A percentile compares a stretch with the other conserved stretches of the same genome.
Conservation (phyloP, 2,329 filamentous ascomycete species). For the Cercospora zeae-maydis region DNA sequence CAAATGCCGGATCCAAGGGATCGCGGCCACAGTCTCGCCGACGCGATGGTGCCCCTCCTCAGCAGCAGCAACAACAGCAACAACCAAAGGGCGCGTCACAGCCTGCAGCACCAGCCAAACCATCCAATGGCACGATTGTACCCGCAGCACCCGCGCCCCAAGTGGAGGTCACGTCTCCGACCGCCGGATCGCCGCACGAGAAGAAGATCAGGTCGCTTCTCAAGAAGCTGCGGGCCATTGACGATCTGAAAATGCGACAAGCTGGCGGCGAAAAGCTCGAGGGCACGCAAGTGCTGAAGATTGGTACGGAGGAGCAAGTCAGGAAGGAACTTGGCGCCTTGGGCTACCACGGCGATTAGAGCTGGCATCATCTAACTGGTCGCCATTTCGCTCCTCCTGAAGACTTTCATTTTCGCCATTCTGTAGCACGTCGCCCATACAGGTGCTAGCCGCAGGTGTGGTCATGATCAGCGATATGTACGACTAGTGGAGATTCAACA, state of each 20-base stretch:
- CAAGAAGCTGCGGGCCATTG: slow-evolving; percentile 97
- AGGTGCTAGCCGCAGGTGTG: neutral
- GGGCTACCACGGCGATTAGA: slow-evolving; percentile 29
- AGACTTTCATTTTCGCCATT: neutral
- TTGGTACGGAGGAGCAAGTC: slow-evolving; percentile 79
- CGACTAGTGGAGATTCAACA: neutral
- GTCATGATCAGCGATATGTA: neutral
- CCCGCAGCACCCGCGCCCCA: slow-evolving; percentile 39
- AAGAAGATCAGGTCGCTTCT: slow-evolving; percentile 92
- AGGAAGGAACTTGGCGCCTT: slow-evolving; percentile 65
- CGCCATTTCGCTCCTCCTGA: neutral
- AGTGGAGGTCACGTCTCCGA: slow-evolving; percentile 53
- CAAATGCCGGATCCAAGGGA: slow-evolving; percentile 27
- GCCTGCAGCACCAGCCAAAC: slow-evolving; percentile 19
- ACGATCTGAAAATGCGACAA: slow-evolving; percentile 95
- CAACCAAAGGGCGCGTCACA: slow-evolving; percentile 38
- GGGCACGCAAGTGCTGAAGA: slow-evolving; percentile 98
- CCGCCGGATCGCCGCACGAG: slow-evolving; percentile 66
- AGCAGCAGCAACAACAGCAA: neutral
- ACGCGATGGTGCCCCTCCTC: slow-evolving; percentile 24
- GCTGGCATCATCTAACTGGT: neutral
- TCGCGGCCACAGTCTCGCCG: slow-evolving; percentile 29
- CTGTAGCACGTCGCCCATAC: neutral
- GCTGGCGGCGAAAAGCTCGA: slow-evolving; percentile 94
- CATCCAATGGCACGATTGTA: slow-evolving; percentile 18